Conservation (phyloP, 2,329 filamentous ascomycete genomes). For the Alternaria metachromatica region DNA sequence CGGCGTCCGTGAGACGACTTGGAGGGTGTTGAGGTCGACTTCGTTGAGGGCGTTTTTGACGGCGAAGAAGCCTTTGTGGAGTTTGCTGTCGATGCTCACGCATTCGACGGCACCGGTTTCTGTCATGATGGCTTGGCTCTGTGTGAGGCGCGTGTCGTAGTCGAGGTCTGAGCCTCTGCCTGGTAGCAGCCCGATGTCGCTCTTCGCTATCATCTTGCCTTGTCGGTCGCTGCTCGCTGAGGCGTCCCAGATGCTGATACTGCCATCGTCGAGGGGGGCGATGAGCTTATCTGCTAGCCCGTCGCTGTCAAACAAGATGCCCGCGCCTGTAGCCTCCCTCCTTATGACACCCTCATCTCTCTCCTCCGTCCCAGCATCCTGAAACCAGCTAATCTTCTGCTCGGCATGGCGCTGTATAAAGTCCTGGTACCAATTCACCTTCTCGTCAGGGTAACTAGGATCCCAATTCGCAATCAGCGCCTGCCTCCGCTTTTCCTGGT, state of each 20-base stretch:
- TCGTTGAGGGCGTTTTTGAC: constrained; percentile 79
- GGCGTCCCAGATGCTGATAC: constrained; percentile 82
- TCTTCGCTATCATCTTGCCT: constrained; percentile 71
- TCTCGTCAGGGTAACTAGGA: constrained; percentile 73
- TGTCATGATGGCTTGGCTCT: constrained; percentile 66
- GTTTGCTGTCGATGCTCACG: constrained; percentile 75
- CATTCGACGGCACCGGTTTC: constrained; percentile 78
- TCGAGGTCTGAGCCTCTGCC: constrained; percentile 55
- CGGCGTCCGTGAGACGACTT: constrained; percentile 70
- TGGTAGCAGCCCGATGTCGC: constrained; percentile 71
- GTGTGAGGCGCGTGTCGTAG: constrained; percentile 52
- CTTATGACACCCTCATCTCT: constrained; percentile 48
- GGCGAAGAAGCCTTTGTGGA: constrained; percentile 77
- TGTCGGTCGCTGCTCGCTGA: constrained; percentile 60
- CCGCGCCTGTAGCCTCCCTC: constrained; percentile 76
- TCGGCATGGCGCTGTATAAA: constrained; percentile 83
- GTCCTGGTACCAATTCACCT: constrained; percentile 84
- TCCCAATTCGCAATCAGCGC: constrained; percentile 83
- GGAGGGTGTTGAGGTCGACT: constrained; percentile 77
- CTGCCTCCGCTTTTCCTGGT: constrained; percentile 51
- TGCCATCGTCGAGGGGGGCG: constrained; percentile 83
- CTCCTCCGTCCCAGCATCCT: constrained; percentile 60
- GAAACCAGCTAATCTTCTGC: constrained; percentile 77
- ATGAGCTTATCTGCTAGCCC: constrained; percentile 68
- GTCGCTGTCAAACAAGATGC: constrained; percentile 64